Evolutionary conservation across 2,329 filamentous ascomycete genomes (phyloP).

Genomic region (Apiospora rasikravindrae): DNA sequence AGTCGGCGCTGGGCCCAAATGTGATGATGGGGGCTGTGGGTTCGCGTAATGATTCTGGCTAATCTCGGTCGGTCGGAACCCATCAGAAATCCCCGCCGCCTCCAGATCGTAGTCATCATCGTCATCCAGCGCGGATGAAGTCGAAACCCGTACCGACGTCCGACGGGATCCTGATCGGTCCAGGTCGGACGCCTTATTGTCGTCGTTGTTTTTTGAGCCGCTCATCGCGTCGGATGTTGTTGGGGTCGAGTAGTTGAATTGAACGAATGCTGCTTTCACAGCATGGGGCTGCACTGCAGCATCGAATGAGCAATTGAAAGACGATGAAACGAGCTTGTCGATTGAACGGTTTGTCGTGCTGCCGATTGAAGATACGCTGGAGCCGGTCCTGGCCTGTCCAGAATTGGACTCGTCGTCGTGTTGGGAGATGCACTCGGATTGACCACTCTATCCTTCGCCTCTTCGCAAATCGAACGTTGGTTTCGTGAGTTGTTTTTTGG

Average conservation of each 20-base stretch:
- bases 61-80: slow-evolving; percentile 37
- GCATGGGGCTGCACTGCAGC: slow-evolving; percentile 20
- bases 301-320: slow-evolving; percentile 18
- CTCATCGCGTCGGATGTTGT: slow-evolving; percentile 12
- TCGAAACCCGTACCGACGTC: slow-evolving; percentile 42
- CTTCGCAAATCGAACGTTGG: slow-evolving; percentile 2
- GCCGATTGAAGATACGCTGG: not conserved
- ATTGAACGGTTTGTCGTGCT: not conserved
- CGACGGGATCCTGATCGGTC: slow-evolving; percentile 51
- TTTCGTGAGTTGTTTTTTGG: slow-evolving; percentile 14
- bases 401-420: slow-evolving; percentile 14
- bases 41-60: slow-evolving; percentile 32
- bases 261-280: slow-evolving; percentile 19
- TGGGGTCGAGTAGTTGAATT: not conserved
- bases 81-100: slow-evolving; percentile 54
- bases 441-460: slow-evolving; percentile 9
- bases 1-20: not conserved
- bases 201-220: slow-evolving; percentile 29
- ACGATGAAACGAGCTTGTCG: slow-evolving; percentile 10
- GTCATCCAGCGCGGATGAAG: slow-evolving; percentile 35
- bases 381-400: slow-evolving; percentile 16
- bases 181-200: slow-evolving; percentile 45
- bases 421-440: slow-evolving; percentile 7
- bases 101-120: slow-evolving; percentile 56
- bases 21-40: slow-evolving; percentile 26